These are phyloP conservation scores for Phycomyces blakesleeanus DNA, from an alignment of 192 early-diverging fungal species.

Conservation along the genomic window DNA sequence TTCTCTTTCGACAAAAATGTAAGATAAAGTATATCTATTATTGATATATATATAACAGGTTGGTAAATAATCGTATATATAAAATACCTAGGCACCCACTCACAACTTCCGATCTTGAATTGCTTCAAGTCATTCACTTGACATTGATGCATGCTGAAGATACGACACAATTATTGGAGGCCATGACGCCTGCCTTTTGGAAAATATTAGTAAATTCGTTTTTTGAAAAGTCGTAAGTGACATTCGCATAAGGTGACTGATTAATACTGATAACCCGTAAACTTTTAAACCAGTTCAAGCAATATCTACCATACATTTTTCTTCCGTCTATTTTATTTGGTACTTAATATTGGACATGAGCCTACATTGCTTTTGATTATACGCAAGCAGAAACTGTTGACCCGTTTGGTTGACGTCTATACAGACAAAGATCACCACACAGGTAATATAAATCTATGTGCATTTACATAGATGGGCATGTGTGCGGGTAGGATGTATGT, in stretches of 20 bases:
- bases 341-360: constrained; percentile 10
- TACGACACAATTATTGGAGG: constrained; percentile 10
- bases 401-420: constrained; percentile 24
- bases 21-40: neutral
- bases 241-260: too few relatives aligned
- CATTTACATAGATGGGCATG: too few relatives aligned
- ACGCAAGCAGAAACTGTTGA: constrained; percentile 23
- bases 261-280: too few relatives aligned
- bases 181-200: constrained; percentile 30
- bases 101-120: constrained; percentile 16
- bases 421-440: constrained; percentile 21
- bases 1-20: constrained; percentile 5
- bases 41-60: neutral
- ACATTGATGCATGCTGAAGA: constrained; percentile 13
- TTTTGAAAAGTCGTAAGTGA: constrained; percentile 29
- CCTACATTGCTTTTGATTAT: constrained; percentile 19
- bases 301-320: constrained; percentile 34
- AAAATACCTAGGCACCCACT: constrained; percentile 11
- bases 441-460: too few relatives aligned
- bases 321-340: constrained; percentile 22
- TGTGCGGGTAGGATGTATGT: too few relatives aligned
- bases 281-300: constrained; percentile 12
- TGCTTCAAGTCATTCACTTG: constrained; percentile 25
- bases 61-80: neutral
- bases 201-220: constrained; percentile 32